phyloP scores from a whole-genome alignment of 1,139 yeast species.

The Pichia norvegensis region DNA sequence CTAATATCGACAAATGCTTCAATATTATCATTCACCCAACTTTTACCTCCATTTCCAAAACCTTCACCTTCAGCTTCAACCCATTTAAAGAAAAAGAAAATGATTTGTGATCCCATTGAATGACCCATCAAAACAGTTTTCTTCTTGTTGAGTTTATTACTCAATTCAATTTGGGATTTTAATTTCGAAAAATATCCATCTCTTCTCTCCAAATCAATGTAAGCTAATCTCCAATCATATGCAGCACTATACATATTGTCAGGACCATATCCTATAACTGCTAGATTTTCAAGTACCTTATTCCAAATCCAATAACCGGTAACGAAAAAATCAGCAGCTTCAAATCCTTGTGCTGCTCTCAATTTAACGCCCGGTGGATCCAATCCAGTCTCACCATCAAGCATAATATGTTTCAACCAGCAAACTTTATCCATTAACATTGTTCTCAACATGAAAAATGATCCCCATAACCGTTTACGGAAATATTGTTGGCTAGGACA shows the following conservation, averaged over 20 bases:
- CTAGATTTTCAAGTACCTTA: constrained; percentile 82
- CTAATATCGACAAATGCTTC: constrained; percentile 79
- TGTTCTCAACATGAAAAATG: constrained; percentile 86
- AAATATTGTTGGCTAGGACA: constrained; percentile 84
- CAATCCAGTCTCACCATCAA: constrained; percentile 84
- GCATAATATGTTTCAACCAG: constrained; percentile 86
- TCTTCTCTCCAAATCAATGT: constrained; percentile 76
- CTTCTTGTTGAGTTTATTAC: constrained; percentile 45
- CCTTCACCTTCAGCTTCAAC: constrained; percentile 76
- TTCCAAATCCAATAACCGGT: constrained; percentile 99
- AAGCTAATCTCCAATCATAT: constrained; percentile 93
- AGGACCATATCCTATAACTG: constrained; percentile 90
- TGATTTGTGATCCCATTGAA: constrained; percentile 93
- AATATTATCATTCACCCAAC: constrained; percentile 81
- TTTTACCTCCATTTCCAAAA: constrained; percentile 81
- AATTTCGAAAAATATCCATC: constrained; percentile 78
- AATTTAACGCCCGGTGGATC: constrained; percentile 79
- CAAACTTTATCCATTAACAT: constrained; percentile 89
- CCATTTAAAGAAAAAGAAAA: constrained; percentile 88
- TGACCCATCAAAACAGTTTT: constrained; percentile 81
- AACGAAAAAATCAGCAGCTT: constrained; percentile 92
- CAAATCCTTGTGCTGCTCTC: constrained; percentile 93
- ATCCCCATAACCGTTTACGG: constrained; percentile 92
- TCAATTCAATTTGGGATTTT: constrained; percentile 62
- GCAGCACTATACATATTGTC: constrained; percentile 85